phyloP scores from a whole-genome alignment of 1,284 basidiomycete species.

The Heterobasidion annosum region DNA sequence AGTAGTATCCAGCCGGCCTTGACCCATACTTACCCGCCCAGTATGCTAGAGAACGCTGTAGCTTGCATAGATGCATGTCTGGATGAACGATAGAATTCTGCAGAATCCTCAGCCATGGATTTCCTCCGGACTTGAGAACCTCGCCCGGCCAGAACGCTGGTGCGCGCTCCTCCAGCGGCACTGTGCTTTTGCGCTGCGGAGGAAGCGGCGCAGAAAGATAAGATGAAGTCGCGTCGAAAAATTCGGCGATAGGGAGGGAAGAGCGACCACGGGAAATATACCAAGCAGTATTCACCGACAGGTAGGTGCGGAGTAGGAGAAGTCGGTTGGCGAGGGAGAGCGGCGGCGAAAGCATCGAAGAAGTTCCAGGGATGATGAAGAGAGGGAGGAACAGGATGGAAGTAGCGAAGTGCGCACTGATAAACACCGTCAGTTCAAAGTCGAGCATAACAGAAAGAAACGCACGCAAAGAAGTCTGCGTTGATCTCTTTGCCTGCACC shows the following conservation, averaged over 20 bases:
- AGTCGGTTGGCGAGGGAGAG: constrained; percentile 15
- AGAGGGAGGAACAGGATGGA: constrained; percentile 34
- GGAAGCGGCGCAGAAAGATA: constrained; percentile 12
- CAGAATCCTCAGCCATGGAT: constrained; percentile 47
- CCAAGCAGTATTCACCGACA: constrained; percentile 22
- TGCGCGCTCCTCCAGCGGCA: constrained; percentile 17
- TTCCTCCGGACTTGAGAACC: constrained; percentile 21
- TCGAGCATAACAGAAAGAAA: background rate
- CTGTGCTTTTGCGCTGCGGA: constrained; percentile 11
- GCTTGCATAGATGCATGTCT: constrained; percentile 56
- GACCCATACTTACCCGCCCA: constrained; percentile 41
- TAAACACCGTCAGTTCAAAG: no score
- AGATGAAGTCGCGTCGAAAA: constrained; percentile 19
- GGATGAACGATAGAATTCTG: constrained; percentile 40
- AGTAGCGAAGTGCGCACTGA: constrained; percentile 37
- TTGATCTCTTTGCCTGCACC: constrained; percentile 19
- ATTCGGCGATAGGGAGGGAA: constrained; percentile 22
- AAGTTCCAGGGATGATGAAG: constrained; percentile 15
- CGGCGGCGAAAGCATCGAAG: background rate
- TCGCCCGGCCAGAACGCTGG: constrained; percentile 7
- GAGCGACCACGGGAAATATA: constrained; percentile 31
- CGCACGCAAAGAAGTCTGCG: constrained; percentile 27
- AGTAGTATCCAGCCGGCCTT: constrained; percentile 24
- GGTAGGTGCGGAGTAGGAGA: constrained; percentile 30
- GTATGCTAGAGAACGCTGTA: constrained; percentile 47